Percentiles rank a stretch among this genome's conserved stretches.
Evolutionary conservation across 1,139 yeast species (phyloP).

Genomic region (Blastobotrys apis): DNA sequence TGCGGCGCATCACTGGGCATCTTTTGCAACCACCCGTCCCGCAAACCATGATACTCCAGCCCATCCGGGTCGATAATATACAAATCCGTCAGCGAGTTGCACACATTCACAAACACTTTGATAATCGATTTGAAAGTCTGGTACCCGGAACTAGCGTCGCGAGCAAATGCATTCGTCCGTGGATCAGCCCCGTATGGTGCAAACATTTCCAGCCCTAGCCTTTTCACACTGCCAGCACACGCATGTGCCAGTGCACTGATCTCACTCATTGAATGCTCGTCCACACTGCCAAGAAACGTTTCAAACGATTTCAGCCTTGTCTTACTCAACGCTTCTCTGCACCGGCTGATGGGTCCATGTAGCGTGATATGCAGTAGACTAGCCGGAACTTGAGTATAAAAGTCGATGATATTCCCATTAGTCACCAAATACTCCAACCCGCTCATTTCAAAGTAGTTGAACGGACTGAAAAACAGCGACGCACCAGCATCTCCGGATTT

Average conservation of each 20-base stretch:
- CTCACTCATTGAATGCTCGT: background rate
- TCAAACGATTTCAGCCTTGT: background rate
- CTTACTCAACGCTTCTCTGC: background rate
- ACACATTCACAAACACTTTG: background rate
- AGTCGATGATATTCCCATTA: background rate
- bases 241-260: background rate
- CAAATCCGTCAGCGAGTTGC: background rate
- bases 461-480: too few species aligned
- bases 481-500: background rate
- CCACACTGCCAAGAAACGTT: constrained; percentile 1
- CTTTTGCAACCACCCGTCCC: constrained; percentile 2
- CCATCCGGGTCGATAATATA: constrained; percentile 9
- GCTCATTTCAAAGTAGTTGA: background rate
- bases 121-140: background rate
- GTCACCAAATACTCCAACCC: constrained; percentile 1
- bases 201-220: background rate
- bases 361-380: background rate
- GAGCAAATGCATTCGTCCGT: constrained; percentile 1
- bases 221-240: background rate
- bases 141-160: background rate
- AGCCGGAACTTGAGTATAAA: background rate
- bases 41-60: constrained; percentile 3
- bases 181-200: constrained; percentile 1
- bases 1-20: background rate
- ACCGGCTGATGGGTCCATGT: background rate